Base-by-base conservation (phyloP, 208 protist genomes). In the Wallacemonas rigidus region DNA sequence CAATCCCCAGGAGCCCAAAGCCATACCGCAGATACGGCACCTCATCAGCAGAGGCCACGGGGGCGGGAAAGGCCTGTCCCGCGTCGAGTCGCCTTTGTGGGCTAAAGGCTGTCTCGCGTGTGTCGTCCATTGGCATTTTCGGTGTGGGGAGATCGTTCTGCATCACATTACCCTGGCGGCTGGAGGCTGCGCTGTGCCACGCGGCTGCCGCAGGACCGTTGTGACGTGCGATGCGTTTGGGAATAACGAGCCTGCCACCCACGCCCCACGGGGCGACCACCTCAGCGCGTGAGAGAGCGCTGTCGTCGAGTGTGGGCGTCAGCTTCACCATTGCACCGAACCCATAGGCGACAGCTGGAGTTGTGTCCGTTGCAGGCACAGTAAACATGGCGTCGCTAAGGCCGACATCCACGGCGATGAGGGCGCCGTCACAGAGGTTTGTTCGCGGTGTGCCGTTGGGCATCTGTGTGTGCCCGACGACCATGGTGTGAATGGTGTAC, bases 401-500 rank as follows among this genome's bases (percentile, higher is more conserved):
- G 17, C 80, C 83, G 14, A 69, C 67, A 26, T 83, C 71, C 14
- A 79, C 72, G 43, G 35, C 78, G 57, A 74, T 68, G 50, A 89
- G 76, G 47, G 65, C 69, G 5, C 79, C 84, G 35, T 71, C 79
- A 40, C 77, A 81, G 7, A 74, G 48, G 7, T 57, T n/a, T n/a
- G 53, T 75, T 15, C 65, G 68, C 2, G 77, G 55, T 44, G 26
- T 72, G 44, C 72, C 78, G 7, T 58, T 54, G 8, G 4, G 4
- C 61, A 80, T 71, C 36, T 79, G 54, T 12, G 84, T 87, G 84
- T 92, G 85, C 9, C 87, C 90, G 26, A 84, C 81, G 36, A 92
- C 77, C 82, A 94, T 87, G 14, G 73, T 60, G 12, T 62, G 71
- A n/a, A 91, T 63, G 17, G 60, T 47, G 1, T 43, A 15, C 2